Percentiles rank a stretch among this genome's conserved stretches.
phyloP scores from a whole-genome alignment of 148 eudicot genomes.

The Silene uniflora region DNA sequence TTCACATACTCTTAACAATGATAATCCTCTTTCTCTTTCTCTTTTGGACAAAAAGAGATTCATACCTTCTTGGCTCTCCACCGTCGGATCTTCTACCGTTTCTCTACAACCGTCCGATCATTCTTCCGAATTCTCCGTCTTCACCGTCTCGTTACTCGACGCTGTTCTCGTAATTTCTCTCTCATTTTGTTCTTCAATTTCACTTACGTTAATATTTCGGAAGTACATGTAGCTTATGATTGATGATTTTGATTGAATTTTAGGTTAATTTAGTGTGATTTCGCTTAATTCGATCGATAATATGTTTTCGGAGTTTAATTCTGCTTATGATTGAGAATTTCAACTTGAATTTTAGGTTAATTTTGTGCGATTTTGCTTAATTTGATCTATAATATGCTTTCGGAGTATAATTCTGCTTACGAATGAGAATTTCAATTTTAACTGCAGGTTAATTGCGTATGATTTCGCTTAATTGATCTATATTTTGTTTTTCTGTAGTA shows the following conservation, averaged over 20 bases:
- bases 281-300: not conserved
- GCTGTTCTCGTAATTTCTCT: slow-evolving; percentile 35
- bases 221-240: not conserved
- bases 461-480: not conserved
- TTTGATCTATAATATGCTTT: not conserved
- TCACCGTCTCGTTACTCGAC: slow-evolving; percentile 38
- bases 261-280: not conserved
- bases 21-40: slow-evolving; percentile 21
- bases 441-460: not conserved
- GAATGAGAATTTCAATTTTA: not conserved
- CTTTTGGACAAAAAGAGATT: slow-evolving; percentile 8
- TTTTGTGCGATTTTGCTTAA: not conserved
- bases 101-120: slow-evolving; percentile 35
- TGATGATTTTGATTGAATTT: not conserved
- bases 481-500: not conserved
- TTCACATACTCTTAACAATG: not conserved
- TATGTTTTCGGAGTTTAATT: not conserved
- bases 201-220: not conserved
- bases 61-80: slow-evolving; percentile 45
- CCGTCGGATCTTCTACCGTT: slow-evolving; percentile 29
- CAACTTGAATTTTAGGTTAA: not conserved
- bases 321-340: not conserved
- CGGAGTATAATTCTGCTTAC: not conserved
- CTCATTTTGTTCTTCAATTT: slow-evolving; percentile 1
- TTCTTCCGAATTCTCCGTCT: slow-evolving; percentile 15